These are phyloP conservation scores for Hymenoscyphus fructigenus DNA, from an alignment of 2,329 filamentous ascomycete species.

Conservation along the genomic window DNA sequence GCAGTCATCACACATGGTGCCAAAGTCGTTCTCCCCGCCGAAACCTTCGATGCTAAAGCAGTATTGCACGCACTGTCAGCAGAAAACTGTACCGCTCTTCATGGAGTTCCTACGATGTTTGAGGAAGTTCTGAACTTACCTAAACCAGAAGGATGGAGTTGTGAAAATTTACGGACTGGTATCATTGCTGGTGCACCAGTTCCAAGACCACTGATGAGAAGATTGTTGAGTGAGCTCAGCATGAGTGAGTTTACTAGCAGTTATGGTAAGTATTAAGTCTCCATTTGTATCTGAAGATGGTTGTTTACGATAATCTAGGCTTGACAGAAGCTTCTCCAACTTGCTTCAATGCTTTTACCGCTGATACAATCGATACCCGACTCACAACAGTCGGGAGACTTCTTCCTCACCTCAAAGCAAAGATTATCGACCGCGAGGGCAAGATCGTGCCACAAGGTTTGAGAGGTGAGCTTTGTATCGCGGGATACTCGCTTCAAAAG, in stretches of 20 bases:
- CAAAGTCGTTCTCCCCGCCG: slow-evolving; percentile 64
- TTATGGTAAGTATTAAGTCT: slow-evolving; percentile 35
- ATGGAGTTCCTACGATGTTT: slow-evolving; percentile 67
- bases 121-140: slow-evolving; percentile 62
- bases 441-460: slow-evolving; percentile 52
- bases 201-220: slow-evolving; percentile 61
- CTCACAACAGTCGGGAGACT: slow-evolving; percentile 10
- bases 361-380: slow-evolving; percentile 8
- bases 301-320: neutral
- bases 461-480: slow-evolving; percentile 63
- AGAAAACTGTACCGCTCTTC: slow-evolving; percentile 52
- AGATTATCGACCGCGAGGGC: slow-evolving; percentile 60
- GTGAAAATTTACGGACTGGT: slow-evolving; percentile 55
- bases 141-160: slow-evolving; percentile 16
- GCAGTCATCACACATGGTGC: slow-evolving; percentile 63
- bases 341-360: slow-evolving; percentile 10
- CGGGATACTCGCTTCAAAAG: slow-evolving; percentile 58
- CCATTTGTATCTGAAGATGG: neutral
- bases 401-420: slow-evolving; percentile 46
- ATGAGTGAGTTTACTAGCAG: slow-evolving; percentile 56
- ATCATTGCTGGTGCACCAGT: slow-evolving; percentile 66
- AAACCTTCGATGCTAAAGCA: slow-evolving; percentile 61
- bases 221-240: slow-evolving; percentile 60
- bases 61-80: slow-evolving; percentile 55
- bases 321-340: slow-evolving; percentile 7